Evolutionary conservation across 2,329 filamentous ascomycete species (phyloP).

Genomic region (Diplodia scrobiculata): DNA sequence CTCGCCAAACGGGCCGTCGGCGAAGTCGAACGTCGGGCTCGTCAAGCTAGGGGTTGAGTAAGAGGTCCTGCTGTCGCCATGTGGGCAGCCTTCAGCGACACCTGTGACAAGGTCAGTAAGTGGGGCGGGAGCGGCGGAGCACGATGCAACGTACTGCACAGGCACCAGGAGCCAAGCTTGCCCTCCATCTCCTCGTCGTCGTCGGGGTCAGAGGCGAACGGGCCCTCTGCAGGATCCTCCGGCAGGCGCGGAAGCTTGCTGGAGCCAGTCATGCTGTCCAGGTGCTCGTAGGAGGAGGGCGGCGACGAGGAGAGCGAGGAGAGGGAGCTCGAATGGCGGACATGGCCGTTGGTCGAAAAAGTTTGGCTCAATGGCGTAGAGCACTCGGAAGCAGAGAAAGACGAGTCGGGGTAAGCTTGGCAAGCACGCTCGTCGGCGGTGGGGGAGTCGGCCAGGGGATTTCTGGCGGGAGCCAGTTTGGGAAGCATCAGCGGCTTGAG

Average conservation of each 20-base stretch:
- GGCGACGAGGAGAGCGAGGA: conserved; percentile 62
- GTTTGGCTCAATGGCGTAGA: conserved; percentile 72
- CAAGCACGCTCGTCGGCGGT: conserved; percentile 40
- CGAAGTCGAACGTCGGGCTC: conserved; percentile 61
- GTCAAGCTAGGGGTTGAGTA: conserved; percentile 43
- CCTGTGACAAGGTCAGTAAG: conserved; percentile 49
- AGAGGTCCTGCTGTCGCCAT: conserved; percentile 53
- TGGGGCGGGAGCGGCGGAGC: conserved; percentile 3
- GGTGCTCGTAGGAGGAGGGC: conserved; percentile 54
- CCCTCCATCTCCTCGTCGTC: conserved; percentile 49
- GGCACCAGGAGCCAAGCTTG: conserved; percentile 40
- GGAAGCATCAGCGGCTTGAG: conserved; percentile 46
- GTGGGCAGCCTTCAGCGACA: conserved; percentile 62
- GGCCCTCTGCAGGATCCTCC: conserved; percentile 76
- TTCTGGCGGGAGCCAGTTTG: conserved; percentile 44
- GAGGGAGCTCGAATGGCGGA: conserved; percentile 74
- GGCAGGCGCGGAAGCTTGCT: conserved; percentile 79
- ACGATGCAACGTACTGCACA: conserved; percentile 9
- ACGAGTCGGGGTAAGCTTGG: conserved; percentile 39
- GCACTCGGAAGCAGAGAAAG: conserved; percentile 58
- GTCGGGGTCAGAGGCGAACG: conserved; percentile 43
- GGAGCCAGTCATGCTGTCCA: conserved; percentile 60
- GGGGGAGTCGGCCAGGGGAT: conserved; percentile 38
- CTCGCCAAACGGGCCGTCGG: conserved; percentile 64
- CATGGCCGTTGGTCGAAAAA: conserved; percentile 64